Conservation (phyloP, 2,329 filamentous ascomycete genomes). For the Hypoxylon sp. region DNA sequence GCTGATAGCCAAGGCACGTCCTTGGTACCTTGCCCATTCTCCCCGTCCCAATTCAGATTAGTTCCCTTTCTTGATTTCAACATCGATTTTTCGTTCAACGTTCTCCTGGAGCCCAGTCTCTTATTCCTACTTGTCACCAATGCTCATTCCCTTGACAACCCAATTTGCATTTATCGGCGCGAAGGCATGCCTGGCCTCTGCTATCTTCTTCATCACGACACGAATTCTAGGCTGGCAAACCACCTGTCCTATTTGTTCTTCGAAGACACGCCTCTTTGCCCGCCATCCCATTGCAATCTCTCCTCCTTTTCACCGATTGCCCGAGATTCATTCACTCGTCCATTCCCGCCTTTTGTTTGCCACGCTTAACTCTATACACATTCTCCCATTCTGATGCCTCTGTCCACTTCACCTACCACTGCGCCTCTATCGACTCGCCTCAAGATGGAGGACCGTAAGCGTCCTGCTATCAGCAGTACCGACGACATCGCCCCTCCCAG, state of each 20-base stretch:
- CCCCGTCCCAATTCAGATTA: conserved; percentile 38
- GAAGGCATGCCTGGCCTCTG: conserved; percentile 19
- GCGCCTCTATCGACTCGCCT: conserved; percentile 82
- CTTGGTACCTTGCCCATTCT: conserved; percentile 13
- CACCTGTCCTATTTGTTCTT: conserved; percentile 23
- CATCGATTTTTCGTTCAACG: conserved; percentile 48
- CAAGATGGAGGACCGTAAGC: conserved; percentile 99
- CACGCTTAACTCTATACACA: conserved; percentile 56
- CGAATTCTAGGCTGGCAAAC: conserved; percentile 14
- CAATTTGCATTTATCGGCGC: conserved; percentile 37
- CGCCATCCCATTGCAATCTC: conserved; percentile 26
- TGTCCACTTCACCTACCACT: conserved; percentile 81
- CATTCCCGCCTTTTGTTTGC: conserved; percentile 42
- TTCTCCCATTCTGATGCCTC: conserved; percentile 81
- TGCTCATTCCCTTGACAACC: conserved; percentile 44
- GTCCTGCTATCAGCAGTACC: conserved; percentile 83
- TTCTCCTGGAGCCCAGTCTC: conserved; percentile 49
- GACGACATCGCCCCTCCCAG: conserved; percentile 90
- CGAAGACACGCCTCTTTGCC: conserved; percentile 6
- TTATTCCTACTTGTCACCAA: conserved; percentile 51
- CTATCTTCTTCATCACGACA: conserved; percentile 10
- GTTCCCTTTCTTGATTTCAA: conserved; percentile 43
- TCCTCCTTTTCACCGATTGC: conserved; percentile 40
- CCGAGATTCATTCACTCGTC: conserved; percentile 20
- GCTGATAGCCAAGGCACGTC: conserved; percentile 13